Conservation (phyloP, 2,329 filamentous ascomycete species). For the Pleoardoris graminearum region DNA sequence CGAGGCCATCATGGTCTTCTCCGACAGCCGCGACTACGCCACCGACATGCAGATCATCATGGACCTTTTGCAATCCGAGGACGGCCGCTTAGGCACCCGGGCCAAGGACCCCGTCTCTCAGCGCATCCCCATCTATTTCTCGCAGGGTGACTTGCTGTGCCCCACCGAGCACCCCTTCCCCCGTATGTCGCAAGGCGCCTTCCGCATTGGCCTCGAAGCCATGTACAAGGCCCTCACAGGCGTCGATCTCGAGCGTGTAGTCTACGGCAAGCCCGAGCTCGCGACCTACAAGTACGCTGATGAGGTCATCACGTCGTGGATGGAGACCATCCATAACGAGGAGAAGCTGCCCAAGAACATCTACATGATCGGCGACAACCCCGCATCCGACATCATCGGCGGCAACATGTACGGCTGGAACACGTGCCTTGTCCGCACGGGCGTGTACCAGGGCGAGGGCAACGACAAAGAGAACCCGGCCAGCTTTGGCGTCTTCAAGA, state of each 20-base stretch:
- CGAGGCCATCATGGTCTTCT: constrained; percentile 75
- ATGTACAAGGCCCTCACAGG: constrained; percentile 74
- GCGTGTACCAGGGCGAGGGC: constrained; percentile 75
- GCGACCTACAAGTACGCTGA: constrained; percentile 81
- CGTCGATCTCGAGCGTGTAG: constrained; percentile 71
- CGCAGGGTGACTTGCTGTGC: constrained; percentile 66
- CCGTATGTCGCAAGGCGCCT: constrained; percentile 73
- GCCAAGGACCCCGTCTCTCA: constrained; percentile 67
- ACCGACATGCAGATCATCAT: constrained; percentile 78
- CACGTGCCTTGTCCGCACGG: constrained; percentile 75
- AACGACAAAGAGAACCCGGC: constrained; percentile 78
- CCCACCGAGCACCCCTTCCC: constrained; percentile 62
- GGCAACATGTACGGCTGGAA: constrained; percentile 85
- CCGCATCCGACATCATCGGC: constrained; percentile 72
- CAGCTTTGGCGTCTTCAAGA: constrained; percentile 74
- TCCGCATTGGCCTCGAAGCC: constrained; percentile 73
- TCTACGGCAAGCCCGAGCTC: constrained; percentile 74
- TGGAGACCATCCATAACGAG: constrained; percentile 75
- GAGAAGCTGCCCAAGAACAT: constrained; percentile 69
- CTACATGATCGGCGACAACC: constrained; percentile 79
- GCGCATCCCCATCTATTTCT: constrained; percentile 76
- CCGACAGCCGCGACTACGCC: constrained; percentile 72
- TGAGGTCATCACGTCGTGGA: constrained; percentile 72
- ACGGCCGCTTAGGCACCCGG: constrained; percentile 67
- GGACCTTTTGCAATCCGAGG: constrained; percentile 69